A percentile compares a stretch with the other conserved stretches of the same genome.
Evolutionary conservation across 1,284 basidiomycete species (phyloP).

Genomic region (Mycena sp.): DNA sequence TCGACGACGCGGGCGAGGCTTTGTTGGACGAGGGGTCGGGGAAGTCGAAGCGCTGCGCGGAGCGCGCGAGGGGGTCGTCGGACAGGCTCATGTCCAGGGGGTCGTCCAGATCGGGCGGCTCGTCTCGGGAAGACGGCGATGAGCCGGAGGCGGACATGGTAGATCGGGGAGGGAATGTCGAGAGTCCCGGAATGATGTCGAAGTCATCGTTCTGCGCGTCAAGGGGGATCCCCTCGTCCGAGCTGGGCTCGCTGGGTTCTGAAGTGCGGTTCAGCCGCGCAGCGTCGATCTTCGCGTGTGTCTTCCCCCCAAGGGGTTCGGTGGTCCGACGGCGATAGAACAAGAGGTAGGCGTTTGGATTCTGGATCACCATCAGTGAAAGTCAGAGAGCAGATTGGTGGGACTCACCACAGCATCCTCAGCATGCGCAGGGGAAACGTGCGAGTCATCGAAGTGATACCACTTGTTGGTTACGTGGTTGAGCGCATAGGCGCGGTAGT

Average conservation of each 20-base stretch:
- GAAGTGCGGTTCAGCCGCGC: conserved; percentile 44
- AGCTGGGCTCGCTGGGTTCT: conserved; percentile 9
- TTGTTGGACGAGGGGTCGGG: conserved; percentile 56
- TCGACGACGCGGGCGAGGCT: conserved; percentile 71
- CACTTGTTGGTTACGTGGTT: conserved; percentile 88
- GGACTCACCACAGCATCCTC: conserved; percentile 77
- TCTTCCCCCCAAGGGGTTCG: conserved; percentile 87
- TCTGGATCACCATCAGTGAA: conserved; percentile 56
- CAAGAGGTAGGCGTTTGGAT: conserved; percentile 91
- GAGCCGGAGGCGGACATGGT: conserved; percentile 54
- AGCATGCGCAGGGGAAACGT: conserved; percentile 70
- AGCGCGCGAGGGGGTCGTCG: conserved; percentile 47
- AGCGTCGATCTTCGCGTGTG: conserved; percentile 70
- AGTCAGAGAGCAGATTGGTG: conserved; percentile 23
- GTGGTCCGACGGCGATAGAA: conserved; percentile 92
- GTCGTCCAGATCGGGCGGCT: conserved; percentile 60
- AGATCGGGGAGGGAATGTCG: conserved; percentile 16
- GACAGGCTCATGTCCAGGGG: conserved; percentile 47
- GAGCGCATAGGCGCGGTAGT: conserved; percentile 95
- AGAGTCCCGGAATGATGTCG: conserved; percentile 10
- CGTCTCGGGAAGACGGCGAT: conserved; percentile 61
- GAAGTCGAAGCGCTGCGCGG: conserved; percentile 52
- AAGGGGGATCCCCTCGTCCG: conserved; percentile 9
- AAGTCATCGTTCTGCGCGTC: too few species aligned
- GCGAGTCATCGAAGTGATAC: conserved; percentile 99